Evolutionary conservation across 2,329 filamentous ascomycete genomes (phyloP).

Genomic region (Biscogniauxia sp.): DNA sequence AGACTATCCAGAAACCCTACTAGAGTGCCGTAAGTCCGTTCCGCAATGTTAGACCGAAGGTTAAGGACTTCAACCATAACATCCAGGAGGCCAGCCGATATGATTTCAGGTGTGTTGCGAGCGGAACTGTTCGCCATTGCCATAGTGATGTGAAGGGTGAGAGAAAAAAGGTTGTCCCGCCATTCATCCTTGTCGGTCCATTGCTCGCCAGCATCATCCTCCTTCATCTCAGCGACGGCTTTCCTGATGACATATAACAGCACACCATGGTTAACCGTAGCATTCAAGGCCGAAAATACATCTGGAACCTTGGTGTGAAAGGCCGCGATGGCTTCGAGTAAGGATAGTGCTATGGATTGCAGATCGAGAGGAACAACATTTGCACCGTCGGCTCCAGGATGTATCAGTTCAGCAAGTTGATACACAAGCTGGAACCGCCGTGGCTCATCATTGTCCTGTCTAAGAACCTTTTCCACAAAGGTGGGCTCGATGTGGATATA

Average conservation of each 20-base stretch:
- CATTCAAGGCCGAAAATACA: constrained; percentile 85
- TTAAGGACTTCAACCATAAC: constrained; percentile 86
- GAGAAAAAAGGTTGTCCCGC: constrained; percentile 85
- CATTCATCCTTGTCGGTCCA: constrained; percentile 77
- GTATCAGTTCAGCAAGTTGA: constrained; percentile 88
- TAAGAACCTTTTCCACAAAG: constrained; percentile 84
- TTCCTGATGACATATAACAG: constrained; percentile 91
- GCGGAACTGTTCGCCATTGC: constrained; percentile 53
- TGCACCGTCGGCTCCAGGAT: constrained; percentile 71
- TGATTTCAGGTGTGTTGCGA: constrained; percentile 61
- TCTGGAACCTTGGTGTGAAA: constrained; percentile 76
- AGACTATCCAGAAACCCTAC: constrained; percentile 86
- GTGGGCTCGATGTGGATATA: constrained; percentile 80
- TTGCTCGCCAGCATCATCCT: constrained; percentile 55
- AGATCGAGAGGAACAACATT: constrained; percentile 68
- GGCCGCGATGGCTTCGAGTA: constrained; percentile 81
- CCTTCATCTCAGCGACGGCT: constrained; percentile 77
- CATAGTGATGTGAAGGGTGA: constrained; percentile 77
- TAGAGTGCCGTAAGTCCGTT: constrained; percentile 79
- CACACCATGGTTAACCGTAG: constrained; percentile 94
- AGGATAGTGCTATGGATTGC: constrained; percentile 77
- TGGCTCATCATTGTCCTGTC: constrained; percentile 85
- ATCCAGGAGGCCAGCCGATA: constrained; percentile 84
- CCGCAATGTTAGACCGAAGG: constrained; percentile 76
- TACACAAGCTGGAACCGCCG: constrained; percentile 85